Percentiles rank a stretch among this genome's conserved stretches.
Evolutionary conservation across 73 alveolate genomes (phyloP).

Genomic region (Tetrahymena malaccensis): DNA sequence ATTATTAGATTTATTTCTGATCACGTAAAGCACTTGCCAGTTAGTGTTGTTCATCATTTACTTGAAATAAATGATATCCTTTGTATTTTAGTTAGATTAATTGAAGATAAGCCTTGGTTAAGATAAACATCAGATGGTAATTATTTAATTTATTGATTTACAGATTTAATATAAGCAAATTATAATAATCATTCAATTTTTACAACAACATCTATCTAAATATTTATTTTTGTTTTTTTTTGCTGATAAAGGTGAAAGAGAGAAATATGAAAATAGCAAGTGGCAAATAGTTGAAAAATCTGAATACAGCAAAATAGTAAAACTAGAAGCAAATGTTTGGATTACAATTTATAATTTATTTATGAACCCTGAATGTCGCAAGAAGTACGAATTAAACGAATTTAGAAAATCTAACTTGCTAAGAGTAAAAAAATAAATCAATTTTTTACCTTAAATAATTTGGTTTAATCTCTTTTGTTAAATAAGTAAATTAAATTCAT

Average conservation of each 20-base stretch:
- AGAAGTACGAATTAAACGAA: constrained; percentile 94
- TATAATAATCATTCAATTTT: too few species aligned
- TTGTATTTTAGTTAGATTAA: constrained; percentile 90
- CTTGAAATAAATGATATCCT: constrained; percentile 97
- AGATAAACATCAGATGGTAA: constrained; percentile 71
- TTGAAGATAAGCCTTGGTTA: constrained; percentile 97
- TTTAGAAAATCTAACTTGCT: constrained; percentile 87
- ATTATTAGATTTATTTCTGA: constrained; percentile 96
- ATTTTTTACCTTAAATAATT: too few species aligned
- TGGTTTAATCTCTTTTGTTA: too few species aligned
- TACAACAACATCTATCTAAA: too few species aligned
- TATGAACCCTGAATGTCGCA: constrained; percentile 92
- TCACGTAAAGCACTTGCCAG: constrained; percentile 84
- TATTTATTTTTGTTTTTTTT: too few species aligned
- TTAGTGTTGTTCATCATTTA: constrained; percentile 96
- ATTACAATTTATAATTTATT: constrained; percentile 93
- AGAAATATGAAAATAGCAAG: constrained; percentile 85
- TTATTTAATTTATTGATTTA: background rate
- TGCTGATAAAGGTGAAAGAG: constrained; percentile 31
- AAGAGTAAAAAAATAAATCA: constrained; percentile 10
- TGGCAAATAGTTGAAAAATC: constrained; percentile 54
- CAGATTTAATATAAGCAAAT: too few species aligned
- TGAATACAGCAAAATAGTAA: constrained; percentile 68
- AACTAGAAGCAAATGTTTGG: constrained; percentile 95
- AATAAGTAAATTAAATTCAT: background rate